A percentile compares a stretch with the other conserved stretches of the same genome.
Evolutionary conservation across 257 asterid genomes (phyloP).

Genomic region (Nicotiana attenuata): DNA sequence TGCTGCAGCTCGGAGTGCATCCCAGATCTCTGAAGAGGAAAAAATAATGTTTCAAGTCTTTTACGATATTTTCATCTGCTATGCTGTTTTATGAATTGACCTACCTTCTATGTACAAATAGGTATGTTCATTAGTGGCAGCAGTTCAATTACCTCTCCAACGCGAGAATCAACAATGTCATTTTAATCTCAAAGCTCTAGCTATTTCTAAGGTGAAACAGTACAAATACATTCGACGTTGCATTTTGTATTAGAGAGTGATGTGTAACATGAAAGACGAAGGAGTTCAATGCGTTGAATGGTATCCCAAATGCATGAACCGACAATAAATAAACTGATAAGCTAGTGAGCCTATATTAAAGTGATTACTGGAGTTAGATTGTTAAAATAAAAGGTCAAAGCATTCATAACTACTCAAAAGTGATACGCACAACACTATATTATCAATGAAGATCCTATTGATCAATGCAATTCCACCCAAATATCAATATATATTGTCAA

Average conservation of each 20-base stretch:
- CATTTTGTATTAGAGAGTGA: background rate
- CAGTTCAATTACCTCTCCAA: too few relatives aligned
- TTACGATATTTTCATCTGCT: background rate
- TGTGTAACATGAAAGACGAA: too few relatives aligned
- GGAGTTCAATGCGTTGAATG: too few relatives aligned
- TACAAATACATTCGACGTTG: background rate
- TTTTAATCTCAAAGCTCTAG: background rate
- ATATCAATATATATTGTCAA: too few relatives aligned
- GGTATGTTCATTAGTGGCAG: background rate
- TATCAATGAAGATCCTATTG: background rate
- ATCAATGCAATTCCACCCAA: background rate
- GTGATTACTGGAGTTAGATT: too few relatives aligned
- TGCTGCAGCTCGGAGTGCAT: constrained; percentile 75
- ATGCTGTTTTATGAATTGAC: background rate
- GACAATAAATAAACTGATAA: too few relatives aligned
- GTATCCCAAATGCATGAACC: too few relatives aligned
- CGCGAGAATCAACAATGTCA: background rate
- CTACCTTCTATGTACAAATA: background rate
- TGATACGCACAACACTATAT: too few relatives aligned
- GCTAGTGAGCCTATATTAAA: too few relatives aligned
- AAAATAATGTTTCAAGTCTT: too few relatives aligned
- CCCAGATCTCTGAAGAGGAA: constrained; percentile 59
- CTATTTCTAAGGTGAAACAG: background rate
- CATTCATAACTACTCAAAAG: too few relatives aligned
- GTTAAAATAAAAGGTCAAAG: too few relatives aligned